Base-by-base conservation (phyloP, 106 monocot genomes). In the Platanthera zijinensis region DNA sequence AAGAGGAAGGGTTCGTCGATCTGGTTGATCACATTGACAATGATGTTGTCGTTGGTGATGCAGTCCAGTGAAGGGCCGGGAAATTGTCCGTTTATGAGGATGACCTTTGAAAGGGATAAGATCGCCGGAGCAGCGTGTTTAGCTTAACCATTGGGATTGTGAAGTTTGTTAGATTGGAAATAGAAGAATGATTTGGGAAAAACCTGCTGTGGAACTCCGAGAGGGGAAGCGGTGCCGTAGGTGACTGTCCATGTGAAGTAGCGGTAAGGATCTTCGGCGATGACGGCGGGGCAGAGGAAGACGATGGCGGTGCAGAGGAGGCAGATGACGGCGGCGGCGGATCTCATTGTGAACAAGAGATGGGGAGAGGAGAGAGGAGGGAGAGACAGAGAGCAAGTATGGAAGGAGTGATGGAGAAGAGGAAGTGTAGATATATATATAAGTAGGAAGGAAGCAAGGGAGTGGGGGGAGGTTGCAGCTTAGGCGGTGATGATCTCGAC, bases 1-100 rank as follows among this genome's bases (percentile, higher is more conserved):
- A 94, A 28, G 70, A 97, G 91, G 84, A 97, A 89, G 28, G 97
- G 97, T 82, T 93, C 97, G 81, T 97, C 97, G n/a, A 97, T 84
- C 49, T 86, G 77, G 86, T 97, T 97, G 80, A 91, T 82, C 50
- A 97, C 89, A 74, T 87, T 83, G 62, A 97, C 5, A 15, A 94
- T 74, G 45, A 97, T 79, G 83, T 97, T 97, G 78, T 97, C 91
- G 70, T 97, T 97, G 51, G 97, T 97, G 12, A 94, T 81, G 73
- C 82, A 84, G 48, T 94, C 91, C 39, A 97, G 77, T 10, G 63
- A 68, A 1, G 97, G 93, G 5, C 97, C 97, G 0, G 97, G 97
- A 77, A 97, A 97, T 64, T 94, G 91, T 8, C 88, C 89, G 51
- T 97, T 94, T 75, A 97, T 90, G 57, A 97, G 81, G 11, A 97